These are phyloP conservation scores for Microsporum ferrugineum DNA, from an alignment of 2,329 filamentous ascomycete species.

Conservation along the genomic window DNA sequence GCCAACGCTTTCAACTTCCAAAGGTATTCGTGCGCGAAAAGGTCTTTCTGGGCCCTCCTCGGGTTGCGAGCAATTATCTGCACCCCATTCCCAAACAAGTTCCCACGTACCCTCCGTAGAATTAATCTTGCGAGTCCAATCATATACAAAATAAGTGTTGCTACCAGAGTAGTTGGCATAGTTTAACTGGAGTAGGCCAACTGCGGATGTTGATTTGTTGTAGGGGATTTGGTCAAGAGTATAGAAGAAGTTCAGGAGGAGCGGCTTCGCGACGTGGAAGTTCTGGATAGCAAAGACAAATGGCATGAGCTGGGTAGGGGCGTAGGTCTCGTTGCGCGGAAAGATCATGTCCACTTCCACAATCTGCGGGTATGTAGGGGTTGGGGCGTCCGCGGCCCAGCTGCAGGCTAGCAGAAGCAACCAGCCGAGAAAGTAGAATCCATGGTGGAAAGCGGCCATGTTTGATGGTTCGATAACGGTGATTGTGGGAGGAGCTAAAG, in stretches of 20 bases:
- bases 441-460: background rate
- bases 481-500: background rate
- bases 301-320: background rate
- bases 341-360: conserved; percentile 9
- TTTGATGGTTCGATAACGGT: background rate
- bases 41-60: background rate
- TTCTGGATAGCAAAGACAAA: conserved; percentile 10
- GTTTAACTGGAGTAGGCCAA: background rate
- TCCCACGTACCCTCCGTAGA: background rate
- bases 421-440: background rate
- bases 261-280: background rate
- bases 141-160: background rate
- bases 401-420: background rate
- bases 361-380: background rate
- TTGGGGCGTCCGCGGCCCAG: background rate
- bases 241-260: background rate
- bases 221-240: background rate
- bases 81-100: background rate
- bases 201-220: background rate
- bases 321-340: conserved; percentile 8
- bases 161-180: background rate
- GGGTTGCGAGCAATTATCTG: background rate
- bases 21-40: background rate
- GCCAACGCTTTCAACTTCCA: background rate
- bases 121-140: background rate